A percentile compares a stretch with the other conserved stretches of the same genome.
These are phyloP conservation scores for Ustilago hordei DNA, from an alignment of 1,284 basidiomycete genomes.

Conservation along the genomic window DNA sequence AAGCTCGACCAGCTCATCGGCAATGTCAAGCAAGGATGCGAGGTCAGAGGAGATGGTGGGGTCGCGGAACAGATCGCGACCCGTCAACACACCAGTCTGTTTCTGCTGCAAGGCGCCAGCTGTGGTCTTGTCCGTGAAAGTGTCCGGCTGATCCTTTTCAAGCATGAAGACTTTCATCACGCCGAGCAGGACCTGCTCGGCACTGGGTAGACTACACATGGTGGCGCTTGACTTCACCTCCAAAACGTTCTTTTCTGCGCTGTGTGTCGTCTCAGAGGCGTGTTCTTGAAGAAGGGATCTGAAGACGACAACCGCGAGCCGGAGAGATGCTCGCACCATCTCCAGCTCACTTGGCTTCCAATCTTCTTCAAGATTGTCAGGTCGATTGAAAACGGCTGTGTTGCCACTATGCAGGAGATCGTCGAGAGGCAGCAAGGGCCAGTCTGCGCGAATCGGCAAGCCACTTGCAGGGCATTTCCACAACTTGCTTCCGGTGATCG, in stretches of 20 bases:
- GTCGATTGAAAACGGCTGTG: constrained; percentile 72
- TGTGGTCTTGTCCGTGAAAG: constrained; percentile 25
- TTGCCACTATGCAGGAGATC: constrained; percentile 76
- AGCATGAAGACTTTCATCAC: constrained; percentile 96
- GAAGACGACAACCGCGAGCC: constrained; percentile 73
- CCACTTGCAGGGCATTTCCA: constrained; percentile 69
- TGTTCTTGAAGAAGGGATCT: constrained; percentile 7
- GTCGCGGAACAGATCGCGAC: constrained; percentile 79
- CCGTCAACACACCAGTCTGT: constrained; percentile 53
- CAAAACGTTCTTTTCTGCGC: not conserved
- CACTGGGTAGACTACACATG: constrained; percentile 32
- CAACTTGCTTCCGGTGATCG: constrained; percentile 70
- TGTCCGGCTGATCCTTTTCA: constrained; percentile 69
- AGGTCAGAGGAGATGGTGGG: constrained; percentile 75
- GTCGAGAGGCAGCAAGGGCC: constrained; percentile 80
- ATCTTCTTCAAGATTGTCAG: constrained; percentile 77
- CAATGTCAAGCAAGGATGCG: constrained; percentile 67
- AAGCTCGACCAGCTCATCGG: constrained; percentile 41
- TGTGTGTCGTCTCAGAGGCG: not conserved
- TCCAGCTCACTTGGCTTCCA: constrained; percentile 87
- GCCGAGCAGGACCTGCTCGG: constrained; percentile 73
- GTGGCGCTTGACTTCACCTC: constrained; percentile 14
- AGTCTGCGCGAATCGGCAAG: constrained; percentile 79
- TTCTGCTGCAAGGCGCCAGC: constrained; percentile 25
- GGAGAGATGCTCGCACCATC: constrained; percentile 78